phyloP scores from a whole-genome alignment of 805 yeast species.

The Yarrowia sp. region DNA sequence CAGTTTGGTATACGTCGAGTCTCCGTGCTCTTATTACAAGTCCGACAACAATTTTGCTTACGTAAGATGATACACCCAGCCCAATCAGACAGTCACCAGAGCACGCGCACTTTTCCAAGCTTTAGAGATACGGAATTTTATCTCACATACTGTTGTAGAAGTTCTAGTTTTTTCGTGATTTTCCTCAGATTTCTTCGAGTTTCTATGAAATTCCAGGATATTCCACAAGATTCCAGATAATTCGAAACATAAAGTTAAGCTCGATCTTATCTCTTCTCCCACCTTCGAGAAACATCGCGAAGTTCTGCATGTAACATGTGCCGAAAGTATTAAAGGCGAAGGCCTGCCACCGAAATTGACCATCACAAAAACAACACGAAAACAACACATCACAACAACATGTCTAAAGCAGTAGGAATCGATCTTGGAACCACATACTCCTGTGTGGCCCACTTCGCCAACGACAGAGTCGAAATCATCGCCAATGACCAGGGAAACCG shows the following conservation, averaged over 20 bases:
- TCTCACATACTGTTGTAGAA: too few species aligned
- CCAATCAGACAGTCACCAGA: too few species aligned
- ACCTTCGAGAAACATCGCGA: constrained; percentile 7
- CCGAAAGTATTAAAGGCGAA: not conserved
- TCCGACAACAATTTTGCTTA: too few species aligned
- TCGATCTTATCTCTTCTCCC: not conserved
- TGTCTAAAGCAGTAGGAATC: constrained; percentile 73
- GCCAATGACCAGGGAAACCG: constrained; percentile 99
- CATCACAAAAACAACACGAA: constrained; percentile 2
- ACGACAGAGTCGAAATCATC: constrained; percentile 90
- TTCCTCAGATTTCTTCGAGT: not conserved
- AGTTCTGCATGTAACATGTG: not conserved
- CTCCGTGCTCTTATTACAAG: too few species aligned
- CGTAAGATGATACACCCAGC: too few species aligned
- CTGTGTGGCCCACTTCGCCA: constrained; percentile 83
- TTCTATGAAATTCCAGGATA: not conserved
- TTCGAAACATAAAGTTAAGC: not conserved
- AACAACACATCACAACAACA: constrained; percentile 43
- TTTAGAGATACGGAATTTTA: too few species aligned
- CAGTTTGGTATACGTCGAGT: too few species aligned
- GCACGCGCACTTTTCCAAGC: too few species aligned
- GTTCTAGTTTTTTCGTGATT: not conserved
- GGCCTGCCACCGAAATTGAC: not conserved
- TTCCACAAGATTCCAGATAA: not conserved
- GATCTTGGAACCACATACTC: constrained; percentile 47